phyloP scores from a whole-genome alignment of 148 eudicot genomes.

The Nepenthes mirabilis region DNA sequence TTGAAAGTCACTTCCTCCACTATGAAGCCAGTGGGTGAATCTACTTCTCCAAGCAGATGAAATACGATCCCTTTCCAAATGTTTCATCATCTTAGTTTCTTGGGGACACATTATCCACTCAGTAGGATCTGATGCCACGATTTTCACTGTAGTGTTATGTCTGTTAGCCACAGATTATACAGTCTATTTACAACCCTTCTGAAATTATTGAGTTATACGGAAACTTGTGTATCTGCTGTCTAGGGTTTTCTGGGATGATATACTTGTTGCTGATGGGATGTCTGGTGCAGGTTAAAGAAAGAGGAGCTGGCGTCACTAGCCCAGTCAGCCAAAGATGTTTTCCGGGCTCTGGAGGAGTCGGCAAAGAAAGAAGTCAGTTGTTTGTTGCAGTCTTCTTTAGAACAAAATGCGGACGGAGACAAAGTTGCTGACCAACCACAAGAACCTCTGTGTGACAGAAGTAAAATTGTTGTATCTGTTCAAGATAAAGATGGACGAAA shows the following conservation, averaged over 20 bases:
- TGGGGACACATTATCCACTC: too few relatives aligned
- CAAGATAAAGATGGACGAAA: constrained; percentile 57
- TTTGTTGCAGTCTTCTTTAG: constrained; percentile 15
- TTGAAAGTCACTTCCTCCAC: too few relatives aligned
- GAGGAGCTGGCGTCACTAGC: constrained; percentile 55
- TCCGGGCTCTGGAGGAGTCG: constrained; percentile 44
- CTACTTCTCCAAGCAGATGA: too few relatives aligned
- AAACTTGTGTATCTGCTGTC: neutral
- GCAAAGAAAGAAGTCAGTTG: constrained; percentile 21
- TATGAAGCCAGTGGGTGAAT: too few relatives aligned
- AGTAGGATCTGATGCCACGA: too few relatives aligned
- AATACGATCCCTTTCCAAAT: too few relatives aligned
- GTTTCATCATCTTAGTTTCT: too few relatives aligned
- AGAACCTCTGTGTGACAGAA: constrained; percentile 34
- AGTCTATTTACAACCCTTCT: too few relatives aligned
- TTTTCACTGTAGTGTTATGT: too few relatives aligned
- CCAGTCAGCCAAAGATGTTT: constrained; percentile 36
- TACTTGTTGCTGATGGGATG: constrained; percentile 1
- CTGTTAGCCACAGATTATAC: too few relatives aligned
- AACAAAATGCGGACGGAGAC: neutral
- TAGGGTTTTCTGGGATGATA: constrained; percentile 1
- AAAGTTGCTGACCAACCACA: constrained; percentile 15
- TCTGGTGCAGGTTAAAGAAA: constrained; percentile 41
- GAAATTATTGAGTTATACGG: too few relatives aligned
- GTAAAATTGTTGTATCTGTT: constrained; percentile 54